These are phyloP conservation scores for Penicillium brevicompactum DNA, from an alignment of 2,329 filamentous ascomycete genomes.

Conservation along the genomic window DNA sequence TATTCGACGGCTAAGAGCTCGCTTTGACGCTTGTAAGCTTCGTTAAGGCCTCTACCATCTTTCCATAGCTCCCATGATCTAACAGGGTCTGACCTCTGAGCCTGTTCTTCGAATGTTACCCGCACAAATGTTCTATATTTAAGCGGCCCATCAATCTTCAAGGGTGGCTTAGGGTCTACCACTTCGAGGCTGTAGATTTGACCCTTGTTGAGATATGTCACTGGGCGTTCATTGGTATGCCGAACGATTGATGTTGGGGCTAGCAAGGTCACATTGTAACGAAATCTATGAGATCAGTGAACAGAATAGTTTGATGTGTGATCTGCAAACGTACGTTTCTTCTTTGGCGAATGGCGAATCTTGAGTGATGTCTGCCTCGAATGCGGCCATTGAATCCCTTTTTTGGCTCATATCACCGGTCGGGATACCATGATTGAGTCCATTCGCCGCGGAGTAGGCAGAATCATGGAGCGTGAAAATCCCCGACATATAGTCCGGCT, in stretches of 20 bases:
- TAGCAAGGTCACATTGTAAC: constrained; percentile 83
- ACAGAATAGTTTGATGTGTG: background rate
- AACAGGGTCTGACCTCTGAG: constrained; percentile 62
- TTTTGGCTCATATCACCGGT: background rate
- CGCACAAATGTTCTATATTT: constrained; percentile 85
- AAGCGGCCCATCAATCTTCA: constrained; percentile 60
- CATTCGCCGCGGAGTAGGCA: background rate
- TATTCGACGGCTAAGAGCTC: constrained; percentile 91
- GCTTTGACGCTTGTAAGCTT: constrained; percentile 84
- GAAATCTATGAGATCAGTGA: constrained; percentile 57
- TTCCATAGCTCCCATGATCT: too few species aligned
- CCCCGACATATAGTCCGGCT: background rate
- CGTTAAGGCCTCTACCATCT: constrained; percentile 77
- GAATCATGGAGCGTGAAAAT: background rate
- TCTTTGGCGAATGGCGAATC: background rate
- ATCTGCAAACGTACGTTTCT: background rate
- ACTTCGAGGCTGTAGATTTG: constrained; percentile 78
- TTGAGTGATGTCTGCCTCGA: background rate
- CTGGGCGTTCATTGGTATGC: constrained; percentile 80
- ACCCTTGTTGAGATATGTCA: too few species aligned
- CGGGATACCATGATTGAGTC: background rate
- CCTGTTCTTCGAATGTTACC: constrained; percentile 90
- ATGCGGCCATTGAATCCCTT: background rate
- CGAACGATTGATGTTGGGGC: constrained; percentile 91
- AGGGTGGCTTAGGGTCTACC: constrained; percentile 68